These are phyloP conservation scores for Phialemoniopsis sp. DNA, from an alignment of 2,329 filamentous ascomycete genomes.

Conservation along the genomic window DNA sequence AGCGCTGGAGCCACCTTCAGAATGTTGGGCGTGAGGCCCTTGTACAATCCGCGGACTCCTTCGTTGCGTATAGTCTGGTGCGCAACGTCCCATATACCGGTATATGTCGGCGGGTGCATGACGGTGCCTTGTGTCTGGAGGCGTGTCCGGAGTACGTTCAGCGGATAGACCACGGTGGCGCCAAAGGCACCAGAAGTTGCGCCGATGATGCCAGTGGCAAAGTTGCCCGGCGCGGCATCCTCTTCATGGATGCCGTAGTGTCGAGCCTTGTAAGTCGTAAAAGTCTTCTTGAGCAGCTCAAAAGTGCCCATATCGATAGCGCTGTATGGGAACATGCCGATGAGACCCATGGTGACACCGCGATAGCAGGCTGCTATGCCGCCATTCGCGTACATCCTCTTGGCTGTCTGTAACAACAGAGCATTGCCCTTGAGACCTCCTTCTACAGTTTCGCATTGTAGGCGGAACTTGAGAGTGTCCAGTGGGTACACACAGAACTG, in stretches of 20 bases:
- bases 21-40: conserved; percentile 90
- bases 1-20: conserved; percentile 95
- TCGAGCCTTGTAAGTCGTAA: conserved; percentile 67
- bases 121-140: conserved; percentile 91
- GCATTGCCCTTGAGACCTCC: conserved; percentile 80
- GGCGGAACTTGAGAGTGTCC: conserved; percentile 75
- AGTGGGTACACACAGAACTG: conserved; percentile 96
- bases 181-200: conserved; percentile 89
- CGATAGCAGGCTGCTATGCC: conserved; percentile 79
- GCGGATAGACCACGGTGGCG: conserved; percentile 88
- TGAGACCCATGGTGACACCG: conserved; percentile 85
- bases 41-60: conserved; percentile 83
- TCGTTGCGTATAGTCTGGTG: conserved; percentile 78
- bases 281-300: conserved; percentile 78
- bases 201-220: conserved; percentile 83
- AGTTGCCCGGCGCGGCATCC: conserved; percentile 75
- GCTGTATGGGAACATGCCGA: conserved; percentile 97
- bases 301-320: conserved; percentile 96
- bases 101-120: conserved; percentile 88
- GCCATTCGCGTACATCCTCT: conserved; percentile 79
- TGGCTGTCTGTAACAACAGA: conserved; percentile 76
- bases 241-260: conserved; percentile 72
- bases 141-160: conserved; percentile 89
- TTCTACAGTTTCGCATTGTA: conserved; percentile 91
- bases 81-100: conserved; percentile 85